Evolutionary conservation across 31 red algal species (phyloP).

Genomic region (Odonthalia washingtoniensis): DNA sequence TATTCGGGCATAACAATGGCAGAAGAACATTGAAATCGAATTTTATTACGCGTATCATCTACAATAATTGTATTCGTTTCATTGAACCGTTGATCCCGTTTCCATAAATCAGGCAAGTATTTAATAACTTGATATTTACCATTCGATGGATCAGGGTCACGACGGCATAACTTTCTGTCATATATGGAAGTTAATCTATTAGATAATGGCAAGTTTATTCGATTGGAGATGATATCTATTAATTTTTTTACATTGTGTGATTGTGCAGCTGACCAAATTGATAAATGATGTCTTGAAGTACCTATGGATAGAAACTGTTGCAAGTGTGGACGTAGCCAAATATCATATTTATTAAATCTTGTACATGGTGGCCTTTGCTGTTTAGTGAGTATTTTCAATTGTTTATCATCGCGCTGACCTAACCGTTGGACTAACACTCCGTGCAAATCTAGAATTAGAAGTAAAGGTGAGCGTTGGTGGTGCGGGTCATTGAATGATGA

Average conservation of each 20-base stretch:
- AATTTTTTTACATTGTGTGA: constrained; percentile 13
- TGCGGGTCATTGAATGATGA: constrained; percentile 7
- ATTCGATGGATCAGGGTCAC: not conserved
- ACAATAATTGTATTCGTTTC: constrained; percentile 64
- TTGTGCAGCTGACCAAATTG: constrained; percentile 70
- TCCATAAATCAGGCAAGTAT: constrained; percentile 57
- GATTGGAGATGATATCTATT: constrained; percentile 26
- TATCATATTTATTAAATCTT: constrained; percentile 9
- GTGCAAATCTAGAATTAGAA: constrained; percentile 72
- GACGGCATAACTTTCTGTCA: not conserved
- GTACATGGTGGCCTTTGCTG: constrained; percentile 12
- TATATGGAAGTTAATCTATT: not conserved
- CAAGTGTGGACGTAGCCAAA: constrained; percentile 69
- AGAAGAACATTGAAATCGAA: constrained; percentile 47
- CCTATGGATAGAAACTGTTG: constrained; percentile 39
- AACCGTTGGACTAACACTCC: constrained; percentile 64
- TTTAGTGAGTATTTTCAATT: not conserved
- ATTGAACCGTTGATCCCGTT: constrained; percentile 29
- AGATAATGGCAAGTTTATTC: constrained; percentile 23
- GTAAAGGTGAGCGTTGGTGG: constrained; percentile 9
- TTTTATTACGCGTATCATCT: constrained; percentile 70
- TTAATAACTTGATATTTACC: constrained; percentile 60
- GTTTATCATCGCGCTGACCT: not conserved
- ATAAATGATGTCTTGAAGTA: constrained; percentile 46
- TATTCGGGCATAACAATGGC: constrained; percentile 72